Evolutionary conservation across 371 early-diverging fungal species (phyloP).

Genomic region (Chytridium lagenaria): DNA sequence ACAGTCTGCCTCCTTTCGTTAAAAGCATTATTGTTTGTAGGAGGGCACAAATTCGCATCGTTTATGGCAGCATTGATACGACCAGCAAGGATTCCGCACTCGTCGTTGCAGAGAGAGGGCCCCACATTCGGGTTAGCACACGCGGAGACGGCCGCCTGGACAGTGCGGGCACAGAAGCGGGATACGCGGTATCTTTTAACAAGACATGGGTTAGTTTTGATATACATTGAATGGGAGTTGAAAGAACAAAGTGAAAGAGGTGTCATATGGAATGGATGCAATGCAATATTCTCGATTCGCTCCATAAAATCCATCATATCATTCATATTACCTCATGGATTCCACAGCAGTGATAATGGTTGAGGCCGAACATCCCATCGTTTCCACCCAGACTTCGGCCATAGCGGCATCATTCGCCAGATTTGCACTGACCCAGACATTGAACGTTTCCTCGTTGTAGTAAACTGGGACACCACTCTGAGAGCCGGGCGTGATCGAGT

Average conservation of each 20-base stretch:
- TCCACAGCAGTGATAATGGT: neutral
- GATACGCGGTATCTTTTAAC: slow-evolving; percentile 4
- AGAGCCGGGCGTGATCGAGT: slow-evolving; percentile 20
- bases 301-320: neutral
- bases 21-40: neutral
- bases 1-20: neutral
- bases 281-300: neutral
- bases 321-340: neutral
- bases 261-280: neutral
- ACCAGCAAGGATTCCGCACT: neutral
- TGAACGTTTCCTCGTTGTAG: slow-evolving; percentile 12
- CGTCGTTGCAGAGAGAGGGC: neutral
- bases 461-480: too few species aligned
- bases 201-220: neutral
- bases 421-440: neutral
- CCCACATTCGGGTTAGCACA: neutral
- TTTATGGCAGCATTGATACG: neutral
- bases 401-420: neutral
- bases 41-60: neutral
- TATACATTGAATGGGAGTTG: too few species aligned
- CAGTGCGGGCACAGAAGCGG: neutral
- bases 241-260: slow-evolving; percentile 8
- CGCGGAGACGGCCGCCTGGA: neutral
- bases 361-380: neutral
- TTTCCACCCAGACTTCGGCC: neutral